A percentile compares a stretch with the other conserved stretches of the same genome.
phyloP scores from a whole-genome alignment of 805 yeast genomes.

The Pichia cabralensis region DNA sequence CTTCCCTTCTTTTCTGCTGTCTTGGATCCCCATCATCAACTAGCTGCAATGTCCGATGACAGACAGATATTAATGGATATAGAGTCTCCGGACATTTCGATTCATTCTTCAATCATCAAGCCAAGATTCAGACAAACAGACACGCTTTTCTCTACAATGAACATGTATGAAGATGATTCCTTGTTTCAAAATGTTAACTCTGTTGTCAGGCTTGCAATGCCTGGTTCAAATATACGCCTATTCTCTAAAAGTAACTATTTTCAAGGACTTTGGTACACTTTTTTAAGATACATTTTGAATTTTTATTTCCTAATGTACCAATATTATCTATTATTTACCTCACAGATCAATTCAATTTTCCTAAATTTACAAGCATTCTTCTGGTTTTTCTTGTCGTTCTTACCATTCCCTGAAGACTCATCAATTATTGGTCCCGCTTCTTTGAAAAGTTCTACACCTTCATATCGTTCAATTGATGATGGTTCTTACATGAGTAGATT shows the following conservation, averaged over 20 bases:
- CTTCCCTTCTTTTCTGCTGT: background rate
- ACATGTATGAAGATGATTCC: slow-evolving; percentile 15
- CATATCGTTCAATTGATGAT: background rate
- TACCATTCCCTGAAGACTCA: slow-evolving; percentile 8
- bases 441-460: background rate
- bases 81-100: slow-evolving; percentile 11
- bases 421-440: slow-evolving; percentile 3
- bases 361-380: slow-evolving; percentile 2
- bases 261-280: slow-evolving; percentile 9
- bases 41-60: too few species aligned
- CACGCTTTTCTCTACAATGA: slow-evolving; percentile 13
- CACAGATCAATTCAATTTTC: background rate
- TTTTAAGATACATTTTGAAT: slow-evolving; percentile 11
- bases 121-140: slow-evolving; percentile 19
- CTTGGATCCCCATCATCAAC: too few species aligned
- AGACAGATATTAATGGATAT: too few species aligned
- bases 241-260: slow-evolving; percentile 10
- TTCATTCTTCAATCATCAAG: slow-evolving; percentile 21
- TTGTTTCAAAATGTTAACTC: slow-evolving; percentile 1
- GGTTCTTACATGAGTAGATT: background rate
- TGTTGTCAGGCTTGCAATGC: slow-evolving; percentile 4
- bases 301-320: slow-evolving; percentile 7
- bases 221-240: slow-evolving; percentile 16
- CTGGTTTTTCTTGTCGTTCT: slow-evolving; percentile 14
- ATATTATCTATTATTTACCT: background rate